Evolutionary conservation across 805 yeast genomes (phyloP), one percentile per base, ranked within the genome.

Genomic region (Komagataella pseudopastoris): DNA sequence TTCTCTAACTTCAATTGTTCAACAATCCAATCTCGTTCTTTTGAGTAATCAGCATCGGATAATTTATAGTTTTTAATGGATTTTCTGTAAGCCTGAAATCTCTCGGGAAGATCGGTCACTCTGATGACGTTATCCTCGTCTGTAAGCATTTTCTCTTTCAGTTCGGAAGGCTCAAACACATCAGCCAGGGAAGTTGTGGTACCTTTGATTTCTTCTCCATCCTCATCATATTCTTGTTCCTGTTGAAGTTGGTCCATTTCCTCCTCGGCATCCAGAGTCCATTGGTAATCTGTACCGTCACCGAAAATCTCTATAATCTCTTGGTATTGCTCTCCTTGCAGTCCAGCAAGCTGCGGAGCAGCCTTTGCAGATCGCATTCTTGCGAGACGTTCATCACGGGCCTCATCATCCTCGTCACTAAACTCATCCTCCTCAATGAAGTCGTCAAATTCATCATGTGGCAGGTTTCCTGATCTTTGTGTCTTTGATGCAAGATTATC

Each of bases 361-460:
- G 46, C 39, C 47, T 61, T 60, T 10, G 65, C 62, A 1, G 67
- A 63, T 54, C 70, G 57, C 64, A 64, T 63, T 54, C 69, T 58
- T 16, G 70, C 70, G 10, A 64, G 54, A 49, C 63, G 56, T 54
- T 72, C 77, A 51, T 75, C 71, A 18, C 78, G 69, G 52, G 79
- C 85, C 55, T 83, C 89, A 59, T 86, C 91, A 59, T 83, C 88
- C 61, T 89, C 96, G 61, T 88, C 97, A 6, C 95, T 87, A 61
- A 85, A 85, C 64, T 90, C 97, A 66, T 93, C 99, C 55, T 91
- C 97, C 67, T 91, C 99, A 58, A 93, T 93, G 69, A 93, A 93
- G 63, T 90, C 99, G 64, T 89, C 99, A 59, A 91, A 81, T 66
- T 93, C 98, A 62, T 89, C 96, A 56, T 80, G 66, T 46, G 65